These are phyloP conservation scores for Lentinula aciculospora DNA, from an alignment of 768 basidiomycete species.

Conservation along the genomic window DNA sequence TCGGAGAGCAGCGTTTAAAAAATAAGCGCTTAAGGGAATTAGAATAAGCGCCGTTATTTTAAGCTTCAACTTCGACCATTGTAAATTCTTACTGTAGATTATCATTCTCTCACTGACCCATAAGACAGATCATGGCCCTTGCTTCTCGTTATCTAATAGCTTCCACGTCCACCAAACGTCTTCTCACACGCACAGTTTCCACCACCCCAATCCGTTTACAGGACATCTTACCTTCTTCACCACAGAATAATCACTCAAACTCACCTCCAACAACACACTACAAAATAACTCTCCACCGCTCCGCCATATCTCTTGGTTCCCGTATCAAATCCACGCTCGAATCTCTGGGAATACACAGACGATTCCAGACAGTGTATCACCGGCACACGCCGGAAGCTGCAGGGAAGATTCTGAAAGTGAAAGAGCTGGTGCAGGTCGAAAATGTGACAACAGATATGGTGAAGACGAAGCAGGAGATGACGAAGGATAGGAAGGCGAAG, in stretches of 20 bases:
- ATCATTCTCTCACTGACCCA: too few relatives aligned
- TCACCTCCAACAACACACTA: slow-evolving; percentile 51
- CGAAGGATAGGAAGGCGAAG: slow-evolving; percentile 56
- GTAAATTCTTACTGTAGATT: too few relatives aligned
- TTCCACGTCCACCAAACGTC: background rate
- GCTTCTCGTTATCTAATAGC: background rate
- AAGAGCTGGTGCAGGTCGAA: slow-evolving; percentile 85
- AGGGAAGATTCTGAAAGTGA: slow-evolving; percentile 82
- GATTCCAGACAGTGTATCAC: slow-evolving; percentile 83
- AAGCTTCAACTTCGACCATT: too few relatives aligned
- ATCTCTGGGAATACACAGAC: slow-evolving; percentile 78
- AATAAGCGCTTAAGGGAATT: too few relatives aligned
- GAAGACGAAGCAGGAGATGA: slow-evolving; percentile 64
- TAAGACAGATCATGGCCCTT: background rate
- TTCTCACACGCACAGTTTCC: background rate
- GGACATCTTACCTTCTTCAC: too few relatives aligned
- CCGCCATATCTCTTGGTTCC: slow-evolving; percentile 76
- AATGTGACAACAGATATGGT: slow-evolving; percentile 72
- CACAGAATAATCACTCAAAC: background rate
- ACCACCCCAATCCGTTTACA: too few relatives aligned
- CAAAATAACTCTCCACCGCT: slow-evolving; percentile 86
- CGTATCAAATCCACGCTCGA: slow-evolving; percentile 67
- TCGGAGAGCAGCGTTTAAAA: too few relatives aligned
- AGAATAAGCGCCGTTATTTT: too few relatives aligned
- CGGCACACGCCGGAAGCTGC: slow-evolving; percentile 67